Evolutionary conservation across 441 rosid species (phyloP).

Genomic region (Isatis lusitanica): DNA sequence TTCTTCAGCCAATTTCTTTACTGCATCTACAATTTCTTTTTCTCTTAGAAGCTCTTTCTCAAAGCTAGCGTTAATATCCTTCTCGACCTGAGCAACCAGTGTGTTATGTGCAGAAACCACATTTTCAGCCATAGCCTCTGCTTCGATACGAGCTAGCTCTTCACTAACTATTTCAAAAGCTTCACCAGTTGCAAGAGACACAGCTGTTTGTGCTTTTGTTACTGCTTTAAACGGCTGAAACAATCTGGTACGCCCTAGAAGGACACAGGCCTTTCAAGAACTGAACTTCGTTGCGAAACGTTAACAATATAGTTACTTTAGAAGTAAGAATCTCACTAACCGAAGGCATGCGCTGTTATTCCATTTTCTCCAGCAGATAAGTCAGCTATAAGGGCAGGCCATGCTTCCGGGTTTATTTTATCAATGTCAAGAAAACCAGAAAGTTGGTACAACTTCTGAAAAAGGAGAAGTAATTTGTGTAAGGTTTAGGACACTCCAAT

Average conservation of each 20-base stretch:
- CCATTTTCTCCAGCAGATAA: slow-evolving; percentile 84
- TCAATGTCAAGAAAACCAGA: slow-evolving; percentile 88
- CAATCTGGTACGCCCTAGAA: slow-evolving; percentile 77
- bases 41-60: slow-evolving; percentile 77
- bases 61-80: slow-evolving; percentile 73
- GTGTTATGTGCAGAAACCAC: slow-evolving; percentile 79
- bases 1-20: slow-evolving; percentile 91
- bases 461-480: slow-evolving; percentile 14
- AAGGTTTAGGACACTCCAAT: slow-evolving; percentile 8
- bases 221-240: slow-evolving; percentile 95
- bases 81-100: slow-evolving; percentile 81
- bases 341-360: slow-evolving; percentile 83
- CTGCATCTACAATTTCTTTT: slow-evolving; percentile 66
- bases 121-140: slow-evolving; percentile 91
- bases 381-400: slow-evolving; percentile 93
- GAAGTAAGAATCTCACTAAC: slow-evolving; percentile 49
- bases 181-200: slow-evolving; percentile 86
- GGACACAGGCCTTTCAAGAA: slow-evolving; percentile 1
- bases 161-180: slow-evolving; percentile 74
- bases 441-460: slow-evolving; percentile 61
- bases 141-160: slow-evolving; percentile 91
- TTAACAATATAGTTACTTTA: not conserved
- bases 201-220: slow-evolving; percentile 92
- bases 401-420: slow-evolving; percentile 82
- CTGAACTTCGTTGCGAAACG: slow-evolving; percentile 21